Evolutionary conservation across 202 grass and related monocot species (phyloP).

Genomic region (Zoysia matrella): DNA sequence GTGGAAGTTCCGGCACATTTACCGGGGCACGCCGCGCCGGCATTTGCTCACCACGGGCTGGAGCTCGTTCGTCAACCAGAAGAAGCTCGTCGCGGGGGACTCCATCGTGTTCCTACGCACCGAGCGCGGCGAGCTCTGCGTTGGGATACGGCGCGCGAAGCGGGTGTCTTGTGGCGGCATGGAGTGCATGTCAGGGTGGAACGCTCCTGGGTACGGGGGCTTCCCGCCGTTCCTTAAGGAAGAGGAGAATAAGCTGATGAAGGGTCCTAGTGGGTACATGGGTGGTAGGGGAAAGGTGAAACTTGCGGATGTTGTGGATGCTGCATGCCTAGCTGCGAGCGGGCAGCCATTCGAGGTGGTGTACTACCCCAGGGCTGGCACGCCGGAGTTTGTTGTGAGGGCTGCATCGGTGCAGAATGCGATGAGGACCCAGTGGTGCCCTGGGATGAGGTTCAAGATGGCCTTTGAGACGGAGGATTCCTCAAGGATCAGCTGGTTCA

Average conservation of each 20-base stretch:
- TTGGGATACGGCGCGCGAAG: constrained; percentile 63
- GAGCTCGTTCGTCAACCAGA: constrained; percentile 74
- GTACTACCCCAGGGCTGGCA: background rate
- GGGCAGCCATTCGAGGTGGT: constrained; percentile 66
- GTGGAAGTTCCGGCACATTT: constrained; percentile 77
- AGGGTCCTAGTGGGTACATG: constrained; percentile 26
- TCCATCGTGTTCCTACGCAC: constrained; percentile 65
- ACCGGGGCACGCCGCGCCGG: constrained; percentile 65
- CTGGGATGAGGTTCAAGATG: constrained; percentile 87
- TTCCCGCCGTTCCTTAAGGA: constrained; percentile 63
- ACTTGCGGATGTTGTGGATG: constrained; percentile 52
- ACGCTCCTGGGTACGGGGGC: constrained; percentile 54
- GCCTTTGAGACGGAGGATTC: constrained; percentile 86
- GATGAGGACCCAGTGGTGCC: constrained; percentile 76
- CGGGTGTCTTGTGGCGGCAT: constrained; percentile 49
- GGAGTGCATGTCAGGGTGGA: constrained; percentile 56
- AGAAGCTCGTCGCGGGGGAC: constrained; percentile 67
- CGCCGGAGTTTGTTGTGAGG: constrained; percentile 73
- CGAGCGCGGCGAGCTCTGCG: constrained; percentile 50
- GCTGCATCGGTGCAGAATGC: constrained; percentile 52
- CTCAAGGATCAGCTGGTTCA: constrained; percentile 89
- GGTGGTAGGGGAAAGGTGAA: constrained; percentile 65
- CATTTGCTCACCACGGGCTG: constrained; percentile 75
- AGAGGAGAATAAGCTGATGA: constrained; percentile 59
- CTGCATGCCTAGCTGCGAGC: constrained; percentile 52